These are phyloP conservation scores for Scheffersomyces insectosa DNA, from an alignment of 1,139 yeast species.

Conservation along the genomic window DNA sequence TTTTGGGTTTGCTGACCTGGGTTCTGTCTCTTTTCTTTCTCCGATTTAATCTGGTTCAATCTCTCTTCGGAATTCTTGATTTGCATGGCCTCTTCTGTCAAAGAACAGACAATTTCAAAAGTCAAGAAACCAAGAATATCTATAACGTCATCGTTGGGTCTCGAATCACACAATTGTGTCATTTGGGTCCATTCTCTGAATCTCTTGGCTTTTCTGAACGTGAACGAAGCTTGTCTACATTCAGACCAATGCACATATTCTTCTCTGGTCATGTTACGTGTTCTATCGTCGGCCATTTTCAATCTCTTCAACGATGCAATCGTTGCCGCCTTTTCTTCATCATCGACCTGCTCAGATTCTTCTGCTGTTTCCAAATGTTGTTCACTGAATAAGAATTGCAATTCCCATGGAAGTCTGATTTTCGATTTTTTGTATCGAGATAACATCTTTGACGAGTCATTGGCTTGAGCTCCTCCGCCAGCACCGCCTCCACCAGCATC, in stretches of 20 bases:
- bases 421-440: conserved; percentile 75
- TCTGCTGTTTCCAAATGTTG: conserved; percentile 85
- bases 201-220: conserved; percentile 88
- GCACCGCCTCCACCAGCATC: conserved; percentile 38
- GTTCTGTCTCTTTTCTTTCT: conserved; percentile 28
- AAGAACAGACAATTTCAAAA: conserved; percentile 91
- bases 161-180: conserved; percentile 77
- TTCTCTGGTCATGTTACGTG: conserved; percentile 90
- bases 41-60: conserved; percentile 32
- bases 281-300: conserved; percentile 92
- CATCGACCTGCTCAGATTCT: conserved; percentile 78
- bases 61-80: conserved; percentile 72
- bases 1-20: conserved; percentile 17
- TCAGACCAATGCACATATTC: conserved; percentile 99
- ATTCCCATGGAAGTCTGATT: conserved; percentile 91
- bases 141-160: conserved; percentile 94
- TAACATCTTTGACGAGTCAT: conserved; percentile 58
- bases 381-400: conserved; percentile 89
- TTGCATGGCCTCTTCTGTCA: conserved; percentile 88
- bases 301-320: conserved; percentile 83
- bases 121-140: conserved; percentile 94
- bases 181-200: conserved; percentile 97
- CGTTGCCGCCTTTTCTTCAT: conserved; percentile 86
- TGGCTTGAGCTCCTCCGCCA: conserved; percentile 33
- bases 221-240: conserved; percentile 95